A percentile compares a stretch with the other conserved stretches of the same genome.
Evolutionary conservation across 768 basidiomycete genomes (phyloP).

Genomic region (Pleurotus cornucopiae): DNA sequence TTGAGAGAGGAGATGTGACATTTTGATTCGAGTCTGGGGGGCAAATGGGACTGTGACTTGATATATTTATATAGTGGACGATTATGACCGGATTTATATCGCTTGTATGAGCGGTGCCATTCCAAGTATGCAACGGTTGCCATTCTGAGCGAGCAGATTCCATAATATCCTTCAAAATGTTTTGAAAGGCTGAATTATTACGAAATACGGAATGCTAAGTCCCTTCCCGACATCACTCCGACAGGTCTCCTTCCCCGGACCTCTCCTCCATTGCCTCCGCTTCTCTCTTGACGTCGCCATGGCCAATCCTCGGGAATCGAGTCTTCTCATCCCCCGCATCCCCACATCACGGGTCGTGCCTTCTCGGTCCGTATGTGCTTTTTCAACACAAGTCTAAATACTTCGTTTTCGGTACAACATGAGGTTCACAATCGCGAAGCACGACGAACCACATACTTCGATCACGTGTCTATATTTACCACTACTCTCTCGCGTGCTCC

Average conservation of each 20-base stretch:
- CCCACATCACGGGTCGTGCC: conserved; percentile 18
- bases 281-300: conserved; percentile 4
- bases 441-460: neutral
- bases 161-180: neutral
- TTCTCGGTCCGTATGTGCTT: conserved; percentile 5
- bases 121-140: conserved; percentile 4
- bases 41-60: conserved; percentile 10
- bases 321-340: conserved; percentile 14
- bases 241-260: conserved; percentile 13
- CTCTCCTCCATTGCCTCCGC: neutral
- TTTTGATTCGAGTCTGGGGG: conserved; percentile 32
- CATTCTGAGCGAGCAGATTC: neutral
- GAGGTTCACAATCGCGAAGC: neutral
- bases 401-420: conserved; percentile 1
- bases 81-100: conserved; percentile 26
- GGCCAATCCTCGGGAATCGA: conserved; percentile 23
- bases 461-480: neutral
- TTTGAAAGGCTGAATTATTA: neutral
- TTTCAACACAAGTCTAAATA: conserved; percentile 5
- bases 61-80: conserved; percentile 2
- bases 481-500: no score
- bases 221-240: conserved; percentile 11
- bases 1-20: conserved; percentile 53
- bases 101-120: conserved; percentile 10
- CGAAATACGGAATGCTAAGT: neutral